Percentiles rank a stretch among this genome's conserved stretches.
Conservation (phyloP, 306 rosid genomes). For the Amphicarpaea edgeworthii region DNA sequence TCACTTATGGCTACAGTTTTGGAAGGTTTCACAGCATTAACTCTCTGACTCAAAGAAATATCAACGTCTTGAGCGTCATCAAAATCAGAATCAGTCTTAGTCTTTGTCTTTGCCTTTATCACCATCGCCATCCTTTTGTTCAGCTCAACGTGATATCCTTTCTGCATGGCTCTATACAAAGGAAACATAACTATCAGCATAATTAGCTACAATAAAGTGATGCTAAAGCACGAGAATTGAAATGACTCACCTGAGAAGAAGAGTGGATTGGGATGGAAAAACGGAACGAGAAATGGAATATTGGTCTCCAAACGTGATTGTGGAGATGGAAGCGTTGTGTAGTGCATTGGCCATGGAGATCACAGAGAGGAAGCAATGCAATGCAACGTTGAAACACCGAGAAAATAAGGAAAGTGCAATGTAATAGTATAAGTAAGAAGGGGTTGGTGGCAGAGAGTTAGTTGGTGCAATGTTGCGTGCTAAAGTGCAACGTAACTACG, state of each 20-base stretch:
- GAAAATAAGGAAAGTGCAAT: no score
- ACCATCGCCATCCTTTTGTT: conserved; percentile 16
- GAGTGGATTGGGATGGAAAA: conserved; percentile 1
- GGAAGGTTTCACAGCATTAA: conserved; percentile 76
- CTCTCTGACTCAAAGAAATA: conserved; percentile 73
- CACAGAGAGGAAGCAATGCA: not conserved
- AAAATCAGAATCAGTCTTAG: conserved; percentile 44
- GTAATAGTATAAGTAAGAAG: no score
- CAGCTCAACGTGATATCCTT: conserved; percentile 38
- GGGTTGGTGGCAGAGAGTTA: conserved; percentile 23
- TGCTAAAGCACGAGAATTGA: not conserved
- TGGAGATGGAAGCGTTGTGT: conserved; percentile 17
- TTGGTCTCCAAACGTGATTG: conserved; percentile 8
- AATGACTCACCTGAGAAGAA: conserved; percentile 21
- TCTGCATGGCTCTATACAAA: conserved; percentile 43
- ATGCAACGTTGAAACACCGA: not conserved
- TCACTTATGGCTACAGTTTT: conserved; percentile 82
- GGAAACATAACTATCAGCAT: not conserved
- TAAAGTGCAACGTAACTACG: no score
- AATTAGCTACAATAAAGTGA: not conserved
- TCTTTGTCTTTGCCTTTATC: conserved; percentile 56
- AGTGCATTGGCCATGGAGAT: conserved; percentile 36
- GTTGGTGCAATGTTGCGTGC: not conserved
- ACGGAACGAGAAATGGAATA: not conserved
- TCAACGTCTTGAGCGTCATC: conserved; percentile 56